These are phyloP conservation scores for Arthrinium phaeospermum DNA, from an alignment of 2,329 filamentous ascomycete species.

Conservation along the genomic window DNA sequence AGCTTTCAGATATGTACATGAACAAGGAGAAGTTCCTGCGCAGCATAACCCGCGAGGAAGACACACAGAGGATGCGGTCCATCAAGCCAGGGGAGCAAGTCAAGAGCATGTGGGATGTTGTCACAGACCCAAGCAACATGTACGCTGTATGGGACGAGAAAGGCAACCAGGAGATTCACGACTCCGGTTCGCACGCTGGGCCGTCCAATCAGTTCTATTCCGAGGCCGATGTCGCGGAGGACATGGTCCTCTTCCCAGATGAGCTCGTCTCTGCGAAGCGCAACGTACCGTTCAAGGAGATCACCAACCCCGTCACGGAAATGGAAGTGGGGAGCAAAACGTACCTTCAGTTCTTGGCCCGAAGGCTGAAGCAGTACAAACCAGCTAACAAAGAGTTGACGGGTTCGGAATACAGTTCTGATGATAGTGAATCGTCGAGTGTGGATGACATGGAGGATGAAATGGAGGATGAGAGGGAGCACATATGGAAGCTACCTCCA, in stretches of 20 bases:
- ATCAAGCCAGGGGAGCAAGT: slow-evolving; percentile 8
- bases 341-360: slow-evolving; percentile 26
- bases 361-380: slow-evolving; percentile 19
- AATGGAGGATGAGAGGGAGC: slow-evolving; percentile 13
- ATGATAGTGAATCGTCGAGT: slow-evolving; percentile 19
- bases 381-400: not conserved
- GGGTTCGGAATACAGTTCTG: not conserved
- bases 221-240: slow-evolving; percentile 36
- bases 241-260: slow-evolving; percentile 62
- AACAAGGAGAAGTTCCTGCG: slow-evolving; percentile 32
- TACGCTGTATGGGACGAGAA: slow-evolving; percentile 19
- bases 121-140: slow-evolving; percentile 25
- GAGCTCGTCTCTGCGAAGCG: slow-evolving; percentile 49
- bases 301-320: slow-evolving; percentile 34
- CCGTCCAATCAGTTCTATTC: slow-evolving; percentile 33
- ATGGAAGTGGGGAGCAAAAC: slow-evolving; percentile 30
- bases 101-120: slow-evolving; percentile 12
- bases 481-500: slow-evolving; percentile 29
- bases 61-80: slow-evolving; percentile 1
- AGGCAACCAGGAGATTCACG: not conserved
- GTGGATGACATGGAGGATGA: slow-evolving; percentile 16
- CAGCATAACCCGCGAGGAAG: slow-evolving; percentile 2
- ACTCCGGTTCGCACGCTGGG: not conserved
- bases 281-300: slow-evolving; percentile 35
- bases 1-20: slow-evolving; percentile 32